Base-by-base conservation (phyloP, 1,139 yeast species). In the Geotrichum klebahnii region DNA sequence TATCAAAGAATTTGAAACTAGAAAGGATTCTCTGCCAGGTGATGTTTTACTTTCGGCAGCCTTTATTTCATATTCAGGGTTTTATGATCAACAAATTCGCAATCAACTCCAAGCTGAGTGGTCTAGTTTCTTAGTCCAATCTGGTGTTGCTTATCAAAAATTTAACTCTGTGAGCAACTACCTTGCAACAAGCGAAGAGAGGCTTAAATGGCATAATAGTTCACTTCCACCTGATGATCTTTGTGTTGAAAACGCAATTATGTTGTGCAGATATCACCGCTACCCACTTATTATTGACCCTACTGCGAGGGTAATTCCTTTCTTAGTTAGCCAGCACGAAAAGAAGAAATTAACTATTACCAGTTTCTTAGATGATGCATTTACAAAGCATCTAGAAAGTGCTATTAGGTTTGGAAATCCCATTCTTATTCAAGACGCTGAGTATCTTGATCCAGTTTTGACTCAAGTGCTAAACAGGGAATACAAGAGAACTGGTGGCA, bases 321-420 rank as follows among this genome's bases (percentile, higher is more conserved):
- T 78, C 12, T 55, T 87, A 23, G 53, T 59, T 2, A 61, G 66
- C 17, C 62, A 66, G 32, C 56, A 62, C 33, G 51, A 54, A 16
- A 55, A 61, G 1, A 69, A 71, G 35, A 75, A 74, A 46, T 63
- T 83, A 1, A 69, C 75, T 0, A 63, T 79, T 0, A 78, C 96
- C 0, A 85, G 94, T 57, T 90, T 89, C 61, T 65, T 84, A 48
- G 87, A 84, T 59, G 78, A 76, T n/a, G 78, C 83, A 0, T 85
- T 83, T 63, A 64, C 77, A 3, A 83, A 80, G 59, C 85, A 80
- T 48, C 66, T 90, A 23, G 96, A 88, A 62, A 84, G 88, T 61
- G 82, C 95, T 0, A 65, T 90, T 24, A 72, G 94, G 54, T 90
- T 90, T 71, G 97, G 98, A 6, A 89, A 88, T 3, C 62, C 77